These are phyloP conservation scores for Suillus paluster DNA, from an alignment of 768 basidiomycete genomes.

Conservation along the genomic window DNA sequence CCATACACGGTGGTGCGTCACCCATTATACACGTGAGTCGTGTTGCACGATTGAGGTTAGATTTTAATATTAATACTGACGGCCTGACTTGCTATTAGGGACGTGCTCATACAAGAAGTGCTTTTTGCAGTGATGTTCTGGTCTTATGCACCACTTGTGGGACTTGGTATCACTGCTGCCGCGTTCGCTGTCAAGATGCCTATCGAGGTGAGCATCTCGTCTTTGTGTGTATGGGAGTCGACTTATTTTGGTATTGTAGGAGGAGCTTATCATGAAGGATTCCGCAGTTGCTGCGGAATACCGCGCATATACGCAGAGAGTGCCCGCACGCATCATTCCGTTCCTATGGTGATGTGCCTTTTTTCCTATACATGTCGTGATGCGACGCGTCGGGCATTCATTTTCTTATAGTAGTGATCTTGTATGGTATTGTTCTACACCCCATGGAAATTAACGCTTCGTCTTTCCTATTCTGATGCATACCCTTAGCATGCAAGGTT, in stretches of 20 bases:
- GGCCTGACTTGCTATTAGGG: neutral
- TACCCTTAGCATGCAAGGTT: no score
- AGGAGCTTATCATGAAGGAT: constrained; percentile 33
- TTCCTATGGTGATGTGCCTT: constrained; percentile 32
- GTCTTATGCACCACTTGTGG: constrained; percentile 40
- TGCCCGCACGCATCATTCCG: constrained; percentile 35
- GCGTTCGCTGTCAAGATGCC: constrained; percentile 39
- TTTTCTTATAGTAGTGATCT: no score
- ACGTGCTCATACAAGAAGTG: neutral
- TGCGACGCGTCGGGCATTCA: neutral
- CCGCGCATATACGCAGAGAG: constrained; percentile 33
- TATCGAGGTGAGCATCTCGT: constrained; percentile 31
- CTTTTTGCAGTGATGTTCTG: constrained; percentile 18
- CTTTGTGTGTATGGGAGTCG: neutral
- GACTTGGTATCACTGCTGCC: constrained; percentile 22
- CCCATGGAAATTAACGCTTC: no score
- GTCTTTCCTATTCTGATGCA: no score
- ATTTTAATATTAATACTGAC: neutral
- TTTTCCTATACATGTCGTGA: no score
- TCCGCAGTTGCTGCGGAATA: constrained; percentile 30
- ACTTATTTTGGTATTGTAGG: constrained; percentile 21
- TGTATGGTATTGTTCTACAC: neutral
- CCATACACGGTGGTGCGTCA: constrained; percentile 44
- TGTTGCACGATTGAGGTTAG: no score
- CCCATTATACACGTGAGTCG: constrained; percentile 37